Conservation (phyloP, 768 basidiomycete genomes). For the Tulasnella sp. region DNA sequence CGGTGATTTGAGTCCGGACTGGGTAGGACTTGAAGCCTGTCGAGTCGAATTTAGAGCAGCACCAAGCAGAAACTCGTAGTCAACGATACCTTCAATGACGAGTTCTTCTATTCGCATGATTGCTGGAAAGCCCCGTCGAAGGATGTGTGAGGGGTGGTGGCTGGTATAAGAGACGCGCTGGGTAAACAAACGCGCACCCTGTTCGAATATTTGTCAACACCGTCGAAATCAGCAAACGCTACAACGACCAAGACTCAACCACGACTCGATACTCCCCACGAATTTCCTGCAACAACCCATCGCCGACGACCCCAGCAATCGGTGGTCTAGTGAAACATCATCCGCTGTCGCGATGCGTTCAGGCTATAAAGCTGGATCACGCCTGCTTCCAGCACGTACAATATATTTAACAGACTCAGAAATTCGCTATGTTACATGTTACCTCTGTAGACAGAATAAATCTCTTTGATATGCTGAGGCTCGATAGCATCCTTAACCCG, state of each 20-base stretch:
- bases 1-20: conserved; percentile 89
- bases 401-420: not conserved
- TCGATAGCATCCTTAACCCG: conserved; percentile 25
- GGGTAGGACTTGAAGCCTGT: conserved; percentile 97
- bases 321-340: no score
- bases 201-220: not conserved
- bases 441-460: conserved; percentile 28
- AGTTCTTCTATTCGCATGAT: conserved; percentile 91
- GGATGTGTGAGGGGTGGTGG: not conserved
- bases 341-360: no score
- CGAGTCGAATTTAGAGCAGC: not conserved
- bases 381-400: no score
- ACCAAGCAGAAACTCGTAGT: not conserved
- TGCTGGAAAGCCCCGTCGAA: not conserved
- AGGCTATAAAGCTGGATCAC: no score
- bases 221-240: no score
- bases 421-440: conserved; percentile 18
- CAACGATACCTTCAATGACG: conserved; percentile 71
- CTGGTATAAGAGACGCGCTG: not conserved
- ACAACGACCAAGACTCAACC: no score
- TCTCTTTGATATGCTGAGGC: conserved; percentile 28
- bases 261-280: no score
- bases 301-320: no score
- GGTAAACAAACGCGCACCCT: conserved; percentile 7
- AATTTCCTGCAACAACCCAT: no score